Conservation (phyloP, 192 early-diverging fungal genomes). For the Polychytrium aggregatum region DNA sequence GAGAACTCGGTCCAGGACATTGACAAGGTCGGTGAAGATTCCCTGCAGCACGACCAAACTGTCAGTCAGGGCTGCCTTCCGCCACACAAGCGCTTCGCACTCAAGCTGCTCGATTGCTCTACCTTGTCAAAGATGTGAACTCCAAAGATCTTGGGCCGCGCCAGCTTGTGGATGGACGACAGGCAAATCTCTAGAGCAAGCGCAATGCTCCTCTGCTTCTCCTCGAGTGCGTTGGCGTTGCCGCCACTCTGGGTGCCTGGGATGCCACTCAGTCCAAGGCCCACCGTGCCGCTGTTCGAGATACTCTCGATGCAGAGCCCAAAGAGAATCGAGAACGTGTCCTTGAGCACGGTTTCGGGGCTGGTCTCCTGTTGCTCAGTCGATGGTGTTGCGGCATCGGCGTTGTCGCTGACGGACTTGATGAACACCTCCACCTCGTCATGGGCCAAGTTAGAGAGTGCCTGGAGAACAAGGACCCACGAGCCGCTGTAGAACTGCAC, state of each 20-base stretch:
- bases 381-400: too few relatives aligned
- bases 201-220: too few relatives aligned
- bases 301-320: constrained; percentile 57
- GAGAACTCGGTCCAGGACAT: constrained; percentile 56
- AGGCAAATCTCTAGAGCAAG: constrained; percentile 45
- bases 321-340: constrained; percentile 52
- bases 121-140: constrained; percentile 2
- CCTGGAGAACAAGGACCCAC: constrained; percentile 26
- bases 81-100: neutral
- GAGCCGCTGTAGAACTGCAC: constrained; percentile 20
- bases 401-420: too few relatives aligned
- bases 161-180: constrained; percentile 34
- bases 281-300: too few relatives aligned
- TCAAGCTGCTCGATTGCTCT: neutral
- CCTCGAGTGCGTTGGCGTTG: too few relatives aligned
- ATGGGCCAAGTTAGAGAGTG: constrained; percentile 15
- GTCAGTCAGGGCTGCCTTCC: constrained; percentile 23
- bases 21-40: constrained; percentile 57
- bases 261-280: constrained; percentile 1
- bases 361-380: too few relatives aligned
- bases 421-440: too few relatives aligned
- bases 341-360: constrained; percentile 8
- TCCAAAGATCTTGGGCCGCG: constrained; percentile 20
- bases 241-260: constrained; percentile 23
- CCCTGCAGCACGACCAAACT: constrained; percentile 26